phyloP scores from a whole-genome alignment of 2,329 filamentous ascomycete genomes.

The Ambrosiella beaveri region DNA sequence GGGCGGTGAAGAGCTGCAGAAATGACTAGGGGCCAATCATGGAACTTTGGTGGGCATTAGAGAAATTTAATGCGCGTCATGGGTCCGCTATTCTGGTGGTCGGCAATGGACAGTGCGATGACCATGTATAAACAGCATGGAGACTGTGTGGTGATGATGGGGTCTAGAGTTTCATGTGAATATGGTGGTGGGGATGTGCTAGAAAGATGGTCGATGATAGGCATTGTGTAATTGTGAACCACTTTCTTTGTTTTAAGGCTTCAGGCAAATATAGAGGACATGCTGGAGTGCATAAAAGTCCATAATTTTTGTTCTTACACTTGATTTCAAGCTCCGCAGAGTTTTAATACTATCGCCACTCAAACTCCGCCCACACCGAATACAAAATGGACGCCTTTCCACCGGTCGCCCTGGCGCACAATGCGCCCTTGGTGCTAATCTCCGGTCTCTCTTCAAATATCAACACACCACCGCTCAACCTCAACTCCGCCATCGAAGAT shows the following conservation, averaged over 20 bases:
- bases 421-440: slow-evolving; percentile 67
- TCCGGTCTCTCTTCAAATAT: slow-evolving; percentile 43
- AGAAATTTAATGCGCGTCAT: slow-evolving; percentile 8
- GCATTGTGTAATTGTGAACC: background rate
- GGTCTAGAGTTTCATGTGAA: background rate
- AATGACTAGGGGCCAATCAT: slow-evolving; percentile 1
- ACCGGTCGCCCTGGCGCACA: slow-evolving; percentile 64
- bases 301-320: background rate
- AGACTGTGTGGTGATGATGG: slow-evolving; percentile 4
- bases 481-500: slow-evolving; percentile 3
- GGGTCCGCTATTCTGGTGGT: background rate
- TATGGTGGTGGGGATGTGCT: background rate
- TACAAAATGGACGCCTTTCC: slow-evolving; percentile 61
- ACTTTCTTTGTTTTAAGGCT: background rate
- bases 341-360: background rate
- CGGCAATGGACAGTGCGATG: background rate
- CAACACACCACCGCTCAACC: background rate
- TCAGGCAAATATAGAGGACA: background rate
- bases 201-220: background rate
- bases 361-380: slow-evolving; percentile 5
- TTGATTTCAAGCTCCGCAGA: background rate
- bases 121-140: background rate
- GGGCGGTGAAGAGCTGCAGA: slow-evolving; percentile 8
- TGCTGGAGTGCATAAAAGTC: too few relatives aligned
- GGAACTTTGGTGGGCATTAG: slow-evolving; percentile 3